Conservation (phyloP, 2,329 filamentous ascomycete genomes). For the Aspergillus neoniger region DNA sequence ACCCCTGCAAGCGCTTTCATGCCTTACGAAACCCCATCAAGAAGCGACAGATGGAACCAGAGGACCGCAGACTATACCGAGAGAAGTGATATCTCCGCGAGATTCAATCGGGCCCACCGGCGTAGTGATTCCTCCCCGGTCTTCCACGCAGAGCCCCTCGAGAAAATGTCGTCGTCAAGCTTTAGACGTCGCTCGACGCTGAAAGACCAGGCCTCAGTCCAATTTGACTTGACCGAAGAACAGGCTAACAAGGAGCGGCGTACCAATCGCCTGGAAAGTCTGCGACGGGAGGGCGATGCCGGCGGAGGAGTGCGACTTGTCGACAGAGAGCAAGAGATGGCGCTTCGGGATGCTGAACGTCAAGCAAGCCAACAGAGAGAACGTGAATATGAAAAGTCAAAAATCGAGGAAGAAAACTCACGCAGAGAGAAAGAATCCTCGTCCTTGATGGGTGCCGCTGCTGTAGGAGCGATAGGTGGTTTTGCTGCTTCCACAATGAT, state of each 20-base stretch:
- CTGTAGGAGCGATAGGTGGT: constrained; percentile 54
- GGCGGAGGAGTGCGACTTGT: constrained; percentile 30
- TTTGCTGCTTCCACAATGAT: constrained; percentile 49
- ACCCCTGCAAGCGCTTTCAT: constrained; percentile 16
- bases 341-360: constrained; percentile 20
- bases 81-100: constrained; percentile 9
- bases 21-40: constrained; percentile 20
- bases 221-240: constrained; percentile 60
- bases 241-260: constrained; percentile 53
- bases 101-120: constrained; percentile 24
- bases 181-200: constrained; percentile 36
- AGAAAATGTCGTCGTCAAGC: constrained; percentile 23
- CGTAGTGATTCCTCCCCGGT: constrained; percentile 53
- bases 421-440: constrained; percentile 34
- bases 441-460: constrained; percentile 43
- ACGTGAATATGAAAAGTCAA: constrained; percentile 20
- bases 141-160: constrained; percentile 35
- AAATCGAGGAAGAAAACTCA: neutral
- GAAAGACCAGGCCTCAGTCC: constrained; percentile 52
- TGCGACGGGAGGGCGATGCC: constrained; percentile 23
- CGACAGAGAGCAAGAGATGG: constrained; percentile 31
- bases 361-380: constrained; percentile 24
- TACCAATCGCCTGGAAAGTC: constrained; percentile 28
- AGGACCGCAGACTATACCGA: constrained; percentile 13
- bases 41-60: constrained; percentile 17